Evolutionary conservation across 1,139 yeast genomes (phyloP).

Genomic region (Hansenula lynferdii): DNA sequence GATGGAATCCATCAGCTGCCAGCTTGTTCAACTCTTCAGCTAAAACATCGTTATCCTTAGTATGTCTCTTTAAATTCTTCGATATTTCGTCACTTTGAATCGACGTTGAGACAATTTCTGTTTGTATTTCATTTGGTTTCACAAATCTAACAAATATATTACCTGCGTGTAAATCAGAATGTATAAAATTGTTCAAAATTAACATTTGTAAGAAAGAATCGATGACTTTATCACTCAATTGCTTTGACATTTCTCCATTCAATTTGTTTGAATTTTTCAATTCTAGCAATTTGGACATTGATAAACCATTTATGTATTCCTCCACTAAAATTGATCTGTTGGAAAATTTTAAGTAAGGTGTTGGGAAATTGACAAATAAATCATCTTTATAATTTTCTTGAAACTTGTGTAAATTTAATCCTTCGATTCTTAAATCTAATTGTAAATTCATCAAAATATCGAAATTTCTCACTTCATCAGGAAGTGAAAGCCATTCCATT

Average conservation of each 20-base stretch:
- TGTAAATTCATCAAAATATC: slow-evolving; percentile 82
- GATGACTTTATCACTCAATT: slow-evolving; percentile 79
- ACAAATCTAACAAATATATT: slow-evolving; percentile 81
- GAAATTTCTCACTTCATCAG: slow-evolving; percentile 91
- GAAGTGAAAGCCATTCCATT: slow-evolving; percentile 96
- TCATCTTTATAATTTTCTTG: slow-evolving; percentile 36
- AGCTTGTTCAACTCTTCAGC: slow-evolving; percentile 43
- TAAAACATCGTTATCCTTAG: slow-evolving; percentile 43
- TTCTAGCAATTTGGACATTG: slow-evolving; percentile 64
- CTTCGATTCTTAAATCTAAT: slow-evolving; percentile 86
- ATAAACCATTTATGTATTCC: slow-evolving; percentile 77
- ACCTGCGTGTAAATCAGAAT: slow-evolving; percentile 96
- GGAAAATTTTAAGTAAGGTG: slow-evolving; percentile 61
- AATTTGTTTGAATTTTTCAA: slow-evolving; percentile 31
- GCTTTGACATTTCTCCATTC: slow-evolving; percentile 49
- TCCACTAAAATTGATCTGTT: slow-evolving; percentile 79
- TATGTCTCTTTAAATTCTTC: slow-evolving; percentile 36
- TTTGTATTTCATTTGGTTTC: slow-evolving; percentile 34
- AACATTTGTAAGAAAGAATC: slow-evolving; percentile 93
- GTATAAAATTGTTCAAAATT: slow-evolving; percentile 87
- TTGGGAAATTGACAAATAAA: slow-evolving; percentile 74
- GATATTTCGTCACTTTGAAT: slow-evolving; percentile 45
- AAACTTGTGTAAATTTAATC: slow-evolving; percentile 70
- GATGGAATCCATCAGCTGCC: slow-evolving; percentile 62
- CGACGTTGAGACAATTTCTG: slow-evolving; percentile 25